A percentile compares a stretch with the other conserved stretches of the same genome.
phyloP scores from a whole-genome alignment of 352 stramenopile genomes.

The Phytophthora crassamura region DNA sequence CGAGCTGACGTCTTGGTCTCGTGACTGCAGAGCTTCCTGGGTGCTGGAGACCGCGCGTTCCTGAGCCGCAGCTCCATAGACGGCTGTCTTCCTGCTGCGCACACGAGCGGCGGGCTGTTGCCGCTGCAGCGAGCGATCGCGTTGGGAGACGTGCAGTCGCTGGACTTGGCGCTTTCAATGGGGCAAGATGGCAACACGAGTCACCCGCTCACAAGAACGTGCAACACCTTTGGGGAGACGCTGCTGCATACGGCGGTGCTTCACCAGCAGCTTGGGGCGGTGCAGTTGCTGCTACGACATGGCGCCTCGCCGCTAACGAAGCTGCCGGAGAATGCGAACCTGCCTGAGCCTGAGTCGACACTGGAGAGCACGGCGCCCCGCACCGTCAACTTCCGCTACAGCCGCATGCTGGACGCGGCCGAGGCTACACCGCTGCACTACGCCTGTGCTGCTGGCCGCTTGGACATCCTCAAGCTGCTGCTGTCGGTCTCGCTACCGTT shows the following conservation, averaged over 20 bases:
- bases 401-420: conserved; percentile 50
- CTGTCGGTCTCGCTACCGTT: conserved; percentile 22
- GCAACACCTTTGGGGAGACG: conserved; percentile 68
- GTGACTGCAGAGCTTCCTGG: conserved; percentile 52
- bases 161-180: conserved; percentile 29
- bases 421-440: conserved; percentile 78
- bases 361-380: conserved; percentile 59
- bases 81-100: conserved; percentile 31
- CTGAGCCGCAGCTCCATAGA: conserved; percentile 40
- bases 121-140: conserved; percentile 63
- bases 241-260: conserved; percentile 74
- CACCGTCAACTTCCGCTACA: conserved; percentile 65
- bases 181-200: neutral
- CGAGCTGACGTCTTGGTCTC: neutral
- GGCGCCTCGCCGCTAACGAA: conserved; percentile 49
- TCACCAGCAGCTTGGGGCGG: conserved; percentile 53
- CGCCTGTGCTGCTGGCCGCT: conserved; percentile 54
- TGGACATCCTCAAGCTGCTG: conserved; percentile 73
- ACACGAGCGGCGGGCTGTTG: conserved; percentile 45
- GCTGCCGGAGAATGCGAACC: conserved; percentile 35
- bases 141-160: conserved; percentile 50
- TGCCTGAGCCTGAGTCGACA: conserved; percentile 27
- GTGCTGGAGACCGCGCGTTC: conserved; percentile 53
- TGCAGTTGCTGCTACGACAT: conserved; percentile 58
- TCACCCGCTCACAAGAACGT: conserved; percentile 9